Evolutionary conservation across 768 basidiomycete genomes (phyloP).

Genomic region (Kwoniella sp.): DNA sequence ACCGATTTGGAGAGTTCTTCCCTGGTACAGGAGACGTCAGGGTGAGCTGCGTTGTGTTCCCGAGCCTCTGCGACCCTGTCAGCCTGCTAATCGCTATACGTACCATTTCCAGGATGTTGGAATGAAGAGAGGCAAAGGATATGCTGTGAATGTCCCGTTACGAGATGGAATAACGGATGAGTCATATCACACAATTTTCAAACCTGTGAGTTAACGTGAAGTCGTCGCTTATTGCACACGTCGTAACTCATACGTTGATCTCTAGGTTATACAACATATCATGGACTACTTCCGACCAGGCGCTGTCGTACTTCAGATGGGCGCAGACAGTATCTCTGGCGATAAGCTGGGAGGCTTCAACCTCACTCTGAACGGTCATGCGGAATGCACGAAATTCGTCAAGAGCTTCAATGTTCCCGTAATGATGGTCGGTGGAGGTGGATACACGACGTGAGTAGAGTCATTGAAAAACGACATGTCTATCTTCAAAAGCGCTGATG

Average conservation of each 20-base stretch:
- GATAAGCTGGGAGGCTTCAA: slow-evolving; percentile 98
- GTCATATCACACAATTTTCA: slow-evolving; percentile 81
- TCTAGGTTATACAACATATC: slow-evolving; percentile 76
- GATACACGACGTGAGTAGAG: slow-evolving; percentile 73
- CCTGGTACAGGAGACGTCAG: slow-evolving; percentile 80
- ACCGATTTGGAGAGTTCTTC: slow-evolving; percentile 95
- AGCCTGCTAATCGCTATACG: too few relatives aligned
- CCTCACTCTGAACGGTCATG: slow-evolving; percentile 88
- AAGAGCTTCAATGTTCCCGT: slow-evolving; percentile 79
- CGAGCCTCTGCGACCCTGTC: too few relatives aligned
- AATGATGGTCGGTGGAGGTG: slow-evolving; percentile 90
- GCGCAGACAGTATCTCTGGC: slow-evolving; percentile 90
- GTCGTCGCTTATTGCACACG: too few relatives aligned
- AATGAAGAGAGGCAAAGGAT: slow-evolving; percentile 74
- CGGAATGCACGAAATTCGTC: slow-evolving; percentile 83
- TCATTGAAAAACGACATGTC: background rate
- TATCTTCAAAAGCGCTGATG: background rate
- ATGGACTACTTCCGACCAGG: slow-evolving; percentile 85
- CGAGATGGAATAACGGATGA: slow-evolving; percentile 94
- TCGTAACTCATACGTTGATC: background rate
- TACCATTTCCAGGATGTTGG: slow-evolving; percentile 72
- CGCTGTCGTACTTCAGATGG: slow-evolving; percentile 89
- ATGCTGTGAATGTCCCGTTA: slow-evolving; percentile 88
- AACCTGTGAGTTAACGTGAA: slow-evolving; percentile 67
- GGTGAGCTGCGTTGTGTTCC: slow-evolving; percentile 36